Percentiles rank a stretch among this genome's conserved stretches.
Evolutionary conservation across 345 rosid genomes (phyloP).

Genomic region (Litchi chinensis): DNA sequence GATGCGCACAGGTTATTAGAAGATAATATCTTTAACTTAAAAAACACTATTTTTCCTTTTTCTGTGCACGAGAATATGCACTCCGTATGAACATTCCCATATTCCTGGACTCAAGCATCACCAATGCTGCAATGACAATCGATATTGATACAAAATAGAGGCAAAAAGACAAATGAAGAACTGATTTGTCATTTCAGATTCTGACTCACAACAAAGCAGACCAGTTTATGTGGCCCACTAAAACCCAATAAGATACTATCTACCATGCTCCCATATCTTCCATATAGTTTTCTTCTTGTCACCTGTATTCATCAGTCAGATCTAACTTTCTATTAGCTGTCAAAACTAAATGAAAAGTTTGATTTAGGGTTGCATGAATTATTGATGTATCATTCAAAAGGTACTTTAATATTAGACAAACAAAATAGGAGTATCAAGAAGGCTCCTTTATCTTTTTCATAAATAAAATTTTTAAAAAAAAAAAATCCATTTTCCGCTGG

Average conservation of each 20-base stretch:
- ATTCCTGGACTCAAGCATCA: constrained; percentile 7
- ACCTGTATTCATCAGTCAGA: neutral
- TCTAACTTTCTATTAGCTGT: neutral
- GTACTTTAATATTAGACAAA: neutral
- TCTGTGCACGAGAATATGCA: neutral
- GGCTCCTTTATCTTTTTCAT: neutral
- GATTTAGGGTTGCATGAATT: neutral
- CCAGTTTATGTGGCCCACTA: neutral
- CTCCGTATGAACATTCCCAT: neutral
- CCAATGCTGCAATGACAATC: neutral
- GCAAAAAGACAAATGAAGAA: neutral
- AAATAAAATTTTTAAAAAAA: too few species aligned
- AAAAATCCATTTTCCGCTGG: neutral
- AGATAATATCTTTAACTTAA: neutral
- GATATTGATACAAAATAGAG: neutral
- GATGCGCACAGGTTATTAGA: neutral
- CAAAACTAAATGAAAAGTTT: constrained; percentile 3
- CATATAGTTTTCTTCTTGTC: neutral
- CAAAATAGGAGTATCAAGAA: neutral
- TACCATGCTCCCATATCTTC: neutral
- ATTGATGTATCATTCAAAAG: neutral
- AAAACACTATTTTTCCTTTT: neutral
- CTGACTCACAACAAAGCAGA: neutral
- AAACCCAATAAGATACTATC: neutral
- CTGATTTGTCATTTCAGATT: constrained; percentile 4